Conservation (phyloP, 2,329 filamentous ascomycete species). For the Mycosphaerella sp. region DNA sequence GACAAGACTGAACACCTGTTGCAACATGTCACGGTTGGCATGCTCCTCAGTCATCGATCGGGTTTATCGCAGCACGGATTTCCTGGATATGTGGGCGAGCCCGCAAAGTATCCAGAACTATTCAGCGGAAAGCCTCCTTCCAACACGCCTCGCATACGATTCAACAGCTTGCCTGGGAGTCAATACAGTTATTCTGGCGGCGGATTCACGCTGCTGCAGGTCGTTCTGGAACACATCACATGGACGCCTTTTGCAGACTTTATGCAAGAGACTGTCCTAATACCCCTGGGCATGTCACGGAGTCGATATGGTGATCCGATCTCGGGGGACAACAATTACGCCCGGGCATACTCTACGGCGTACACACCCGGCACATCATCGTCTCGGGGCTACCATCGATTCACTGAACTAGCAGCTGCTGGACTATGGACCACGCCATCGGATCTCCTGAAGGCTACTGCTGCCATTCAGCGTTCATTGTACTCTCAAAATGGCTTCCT, state of each 20-base stretch:
- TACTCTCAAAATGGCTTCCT: slow-evolving; percentile 14
- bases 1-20: slow-evolving; percentile 16
- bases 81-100: slow-evolving; percentile 20
- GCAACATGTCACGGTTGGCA: slow-evolving; percentile 22
- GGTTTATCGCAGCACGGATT: slow-evolving; percentile 26
- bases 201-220: slow-evolving; percentile 23
- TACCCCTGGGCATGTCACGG: slow-evolving; percentile 23
- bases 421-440: slow-evolving; percentile 27
- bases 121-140: slow-evolving; percentile 18
- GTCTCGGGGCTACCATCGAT: slow-evolving; percentile 16
- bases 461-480: slow-evolving; percentile 21
- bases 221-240: slow-evolving; percentile 22
- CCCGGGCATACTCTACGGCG: slow-evolving; percentile 17
- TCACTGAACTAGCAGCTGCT: slow-evolving; percentile 24
- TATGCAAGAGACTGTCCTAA: slow-evolving; percentile 23
- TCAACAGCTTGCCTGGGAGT: slow-evolving; percentile 22
- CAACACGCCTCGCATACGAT: slow-evolving; percentile 22
- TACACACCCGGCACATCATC: slow-evolving; percentile 10
- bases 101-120: slow-evolving; percentile 12
- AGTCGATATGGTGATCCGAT: slow-evolving; percentile 17
- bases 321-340: slow-evolving; percentile 18
- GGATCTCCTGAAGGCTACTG: slow-evolving; percentile 22
- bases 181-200: slow-evolving; percentile 26
- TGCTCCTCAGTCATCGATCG: slow-evolving; percentile 24
- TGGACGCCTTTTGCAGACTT: slow-evolving; percentile 15